These are phyloP conservation scores for Cercophora samala DNA, from an alignment of 495 filamentous ascomycete species.

Conservation along the genomic window DNA sequence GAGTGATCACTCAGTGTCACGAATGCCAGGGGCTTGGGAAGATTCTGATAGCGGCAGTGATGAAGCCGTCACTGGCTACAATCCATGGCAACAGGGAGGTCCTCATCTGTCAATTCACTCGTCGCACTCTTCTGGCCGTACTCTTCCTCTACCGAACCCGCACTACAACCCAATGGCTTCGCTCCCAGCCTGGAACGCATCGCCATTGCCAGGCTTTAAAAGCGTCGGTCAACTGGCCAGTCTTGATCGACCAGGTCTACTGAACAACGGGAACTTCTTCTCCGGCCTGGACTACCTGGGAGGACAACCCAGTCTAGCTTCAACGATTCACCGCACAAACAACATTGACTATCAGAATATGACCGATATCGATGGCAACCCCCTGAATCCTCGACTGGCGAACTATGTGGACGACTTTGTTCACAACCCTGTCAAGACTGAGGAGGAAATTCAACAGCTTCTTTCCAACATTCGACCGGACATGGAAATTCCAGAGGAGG, in stretches of 20 bases:
- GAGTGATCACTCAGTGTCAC: background rate
- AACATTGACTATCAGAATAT: slow-evolving; percentile 27
- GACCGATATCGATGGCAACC: slow-evolving; percentile 28
- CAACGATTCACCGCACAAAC: slow-evolving; percentile 27
- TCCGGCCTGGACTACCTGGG: background rate
- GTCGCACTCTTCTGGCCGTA: background rate
- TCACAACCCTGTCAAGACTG: slow-evolving; percentile 56
- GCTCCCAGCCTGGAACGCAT: background rate
- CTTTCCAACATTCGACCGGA: slow-evolving; percentile 74
- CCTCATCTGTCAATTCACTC: background rate
- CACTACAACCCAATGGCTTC: background rate
- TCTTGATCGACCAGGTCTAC: background rate
- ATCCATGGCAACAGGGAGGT: background rate
- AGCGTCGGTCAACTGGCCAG: background rate
- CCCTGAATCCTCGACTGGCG: slow-evolving; percentile 24
- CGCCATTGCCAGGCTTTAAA: background rate
- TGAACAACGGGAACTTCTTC: background rate
- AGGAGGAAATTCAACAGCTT: slow-evolving; percentile 63
- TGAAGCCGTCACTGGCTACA: background rate
- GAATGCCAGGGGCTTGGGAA: slow-evolving; percentile 18
- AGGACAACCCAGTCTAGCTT: slow-evolving; percentile 11
- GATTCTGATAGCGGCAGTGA: slow-evolving; percentile 18
- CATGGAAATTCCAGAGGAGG: slow-evolving; percentile 59
- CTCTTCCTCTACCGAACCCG: background rate
- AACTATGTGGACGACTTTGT: slow-evolving; percentile 41